phyloP scores from a whole-genome alignment of 2,329 filamentous ascomycete species.

The Pseudomassariella vexata region DNA sequence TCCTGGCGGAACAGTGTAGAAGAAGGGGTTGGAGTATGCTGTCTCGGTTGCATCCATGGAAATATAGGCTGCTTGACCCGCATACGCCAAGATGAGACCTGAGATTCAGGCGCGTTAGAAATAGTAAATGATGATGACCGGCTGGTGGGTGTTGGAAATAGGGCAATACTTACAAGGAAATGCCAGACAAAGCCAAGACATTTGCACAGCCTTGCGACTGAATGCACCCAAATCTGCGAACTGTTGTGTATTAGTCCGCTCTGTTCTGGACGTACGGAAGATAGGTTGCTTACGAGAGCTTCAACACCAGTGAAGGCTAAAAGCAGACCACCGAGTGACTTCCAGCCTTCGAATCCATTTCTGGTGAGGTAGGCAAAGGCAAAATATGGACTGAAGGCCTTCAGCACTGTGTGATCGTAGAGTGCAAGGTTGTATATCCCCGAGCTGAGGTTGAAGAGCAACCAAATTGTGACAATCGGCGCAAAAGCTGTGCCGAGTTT shows the following conservation, averaged over 20 bases:
- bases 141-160: too few relatives aligned
- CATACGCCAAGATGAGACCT: constrained; percentile 50
- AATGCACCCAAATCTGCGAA: constrained; percentile 73
- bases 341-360: constrained; percentile 55
- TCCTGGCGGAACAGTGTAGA: constrained; percentile 59
- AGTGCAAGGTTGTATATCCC: constrained; percentile 53
- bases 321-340: constrained; percentile 58
- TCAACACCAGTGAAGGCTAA: constrained; percentile 69
- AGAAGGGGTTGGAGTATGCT: constrained; percentile 66
- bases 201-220: constrained; percentile 57
- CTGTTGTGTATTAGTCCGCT: too few relatives aligned
- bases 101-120: too few relatives aligned
- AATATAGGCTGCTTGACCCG: constrained; percentile 68
- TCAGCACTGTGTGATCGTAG: constrained; percentile 43
- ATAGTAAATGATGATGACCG: background rate
- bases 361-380: constrained; percentile 52
- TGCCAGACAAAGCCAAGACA: constrained; percentile 61
- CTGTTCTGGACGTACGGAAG: background rate
- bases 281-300: constrained; percentile 37
- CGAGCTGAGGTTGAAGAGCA: constrained; percentile 51
- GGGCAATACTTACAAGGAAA: constrained; percentile 57
- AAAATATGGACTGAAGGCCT: constrained; percentile 48
- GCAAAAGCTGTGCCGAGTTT: constrained; percentile 55
- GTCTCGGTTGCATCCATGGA: constrained; percentile 32
- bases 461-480: constrained; percentile 59